Percentiles rank a stretch among this genome's conserved stretches.
Conservation (phyloP, 1,284 basidiomycete species). For the Papiliotrema fonsecae region DNA sequence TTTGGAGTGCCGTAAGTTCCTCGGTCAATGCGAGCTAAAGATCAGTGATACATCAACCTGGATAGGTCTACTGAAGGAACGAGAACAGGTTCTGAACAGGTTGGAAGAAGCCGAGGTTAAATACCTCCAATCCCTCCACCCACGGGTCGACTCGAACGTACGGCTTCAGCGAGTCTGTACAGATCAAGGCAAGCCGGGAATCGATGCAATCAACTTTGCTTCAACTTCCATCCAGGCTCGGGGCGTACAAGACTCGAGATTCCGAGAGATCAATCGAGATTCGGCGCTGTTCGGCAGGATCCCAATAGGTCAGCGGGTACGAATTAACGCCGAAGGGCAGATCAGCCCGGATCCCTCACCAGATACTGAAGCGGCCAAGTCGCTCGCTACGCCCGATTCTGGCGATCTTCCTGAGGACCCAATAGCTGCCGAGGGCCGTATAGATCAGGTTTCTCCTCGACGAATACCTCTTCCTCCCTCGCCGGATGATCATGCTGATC, state of each 20-base stretch:
- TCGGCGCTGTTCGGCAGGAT: slow-evolving; percentile 71
- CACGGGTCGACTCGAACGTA: no score
- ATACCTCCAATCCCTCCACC: slow-evolving; percentile 65
- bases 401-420: neutral
- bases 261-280: slow-evolving; percentile 64
- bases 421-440: neutral
- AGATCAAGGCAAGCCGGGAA: no score
- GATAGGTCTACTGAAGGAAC: slow-evolving; percentile 62
- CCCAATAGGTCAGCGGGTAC: slow-evolving; percentile 60
- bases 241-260: slow-evolving; percentile 51
- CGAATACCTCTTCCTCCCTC: neutral
- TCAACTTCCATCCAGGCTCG: neutral
- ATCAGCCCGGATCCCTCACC: slow-evolving; percentile 36
- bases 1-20: slow-evolving; percentile 69
- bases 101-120: slow-evolving; percentile 71
- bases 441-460: neutral
- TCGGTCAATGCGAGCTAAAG: slow-evolving; percentile 4
- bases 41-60: slow-evolving; percentile 62
- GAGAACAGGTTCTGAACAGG: slow-evolving; percentile 66
- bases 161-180: slow-evolving; percentile 3
- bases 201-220: no score
- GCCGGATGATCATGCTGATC: neutral
- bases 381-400: neutral
- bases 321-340: slow-evolving; percentile 55
- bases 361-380: slow-evolving; percentile 5